These are phyloP conservation scores for Talaromyces sp. DNA, from an alignment of 2,329 filamentous ascomycete species.

Conservation along the genomic window DNA sequence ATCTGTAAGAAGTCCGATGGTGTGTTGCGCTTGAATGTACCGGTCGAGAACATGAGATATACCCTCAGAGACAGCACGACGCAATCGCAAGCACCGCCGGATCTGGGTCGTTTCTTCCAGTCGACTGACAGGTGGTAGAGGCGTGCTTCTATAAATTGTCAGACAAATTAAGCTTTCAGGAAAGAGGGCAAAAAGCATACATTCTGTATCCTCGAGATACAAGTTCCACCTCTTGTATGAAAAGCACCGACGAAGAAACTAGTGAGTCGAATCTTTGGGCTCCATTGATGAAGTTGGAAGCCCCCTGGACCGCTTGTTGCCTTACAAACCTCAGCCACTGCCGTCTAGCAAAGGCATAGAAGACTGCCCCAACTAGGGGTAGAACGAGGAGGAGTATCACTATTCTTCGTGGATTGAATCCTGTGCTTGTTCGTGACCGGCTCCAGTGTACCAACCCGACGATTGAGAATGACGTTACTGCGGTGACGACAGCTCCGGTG, in stretches of 20 bases:
- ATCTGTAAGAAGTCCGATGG: conserved; percentile 69
- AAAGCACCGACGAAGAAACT: conserved; percentile 68
- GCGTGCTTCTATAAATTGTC: conserved; percentile 63
- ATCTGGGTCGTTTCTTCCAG: conserved; percentile 78
- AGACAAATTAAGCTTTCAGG: conserved; percentile 19
- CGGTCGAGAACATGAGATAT: conserved; percentile 67
- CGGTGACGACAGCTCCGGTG: conserved; percentile 64
- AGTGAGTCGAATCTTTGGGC: conserved; percentile 79
- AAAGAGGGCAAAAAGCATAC: conserved; percentile 46
- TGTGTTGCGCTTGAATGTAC: conserved; percentile 66
- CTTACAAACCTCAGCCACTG: conserved; percentile 79
- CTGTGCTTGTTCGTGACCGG: conserved; percentile 53
- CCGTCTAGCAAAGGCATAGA: conserved; percentile 69
- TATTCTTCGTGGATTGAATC: conserved; percentile 41
- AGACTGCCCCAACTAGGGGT: conserved; percentile 52
- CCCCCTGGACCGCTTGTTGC: conserved; percentile 67
- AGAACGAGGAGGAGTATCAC: conserved; percentile 45
- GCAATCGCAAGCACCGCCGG: conserved; percentile 74
- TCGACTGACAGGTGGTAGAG: conserved; percentile 85
- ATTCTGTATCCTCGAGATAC: conserved; percentile 87
- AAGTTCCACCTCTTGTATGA: conserved; percentile 93
- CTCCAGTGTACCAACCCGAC: conserved; percentile 70
- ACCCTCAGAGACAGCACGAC: conserved; percentile 67
- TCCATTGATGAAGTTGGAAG: conserved; percentile 65
- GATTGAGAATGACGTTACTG: conserved; percentile 57